Base-by-base conservation (phyloP, 495 filamentous ascomycete genomes). In the Aspergillus taichungensis region DNA sequence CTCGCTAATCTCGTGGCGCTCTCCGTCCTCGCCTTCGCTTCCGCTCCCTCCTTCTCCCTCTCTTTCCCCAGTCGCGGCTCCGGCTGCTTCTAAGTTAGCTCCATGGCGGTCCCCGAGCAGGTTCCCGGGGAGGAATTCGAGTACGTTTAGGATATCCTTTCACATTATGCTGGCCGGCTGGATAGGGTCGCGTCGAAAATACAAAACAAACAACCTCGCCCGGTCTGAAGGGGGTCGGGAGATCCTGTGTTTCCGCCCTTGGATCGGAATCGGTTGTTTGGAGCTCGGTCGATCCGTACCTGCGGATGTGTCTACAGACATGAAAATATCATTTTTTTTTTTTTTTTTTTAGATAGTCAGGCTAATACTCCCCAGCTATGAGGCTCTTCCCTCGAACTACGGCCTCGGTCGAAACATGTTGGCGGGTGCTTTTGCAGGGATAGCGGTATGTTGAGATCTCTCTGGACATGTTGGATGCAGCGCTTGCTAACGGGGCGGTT, bases 391-490 rank as follows among this genome's bases (percentile, higher is more conserved):
- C 42, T 80, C 81, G 10, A 80, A 85, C 68, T 81, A 80, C 73
- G 75, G 78, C 57, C 66, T 84, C 50, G 68, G 70, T 45, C 72
- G 70, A 47, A 95, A 95, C 64, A 92, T 95, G 84, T 63, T 83
- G 41, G 94, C 94, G 10, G 92, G 92, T 62, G 92, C 94, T 55
- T 95, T 97, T 66, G 92, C 92, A 40, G 92, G 92, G 43, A 94
- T 99, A 57, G 89, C 89, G 64, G 92, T 97, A 82, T 57, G 64
- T 54, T 24, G 38, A 31, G 30, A 36, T 36, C 9, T 28, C 9
- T 12, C 42, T 37, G 47, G 30, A 44, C 7, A 7, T 13, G n/a
- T 13, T 30, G 24, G 45, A 35, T 42, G 36, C 30, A 3, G 10
- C n/a, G 34, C 31, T 31, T 41, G 47, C 61, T 62, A 54, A 62